These are phyloP conservation scores for Medicago lupulina DNA, from an alignment of 306 rosid species.

Conservation along the genomic window DNA sequence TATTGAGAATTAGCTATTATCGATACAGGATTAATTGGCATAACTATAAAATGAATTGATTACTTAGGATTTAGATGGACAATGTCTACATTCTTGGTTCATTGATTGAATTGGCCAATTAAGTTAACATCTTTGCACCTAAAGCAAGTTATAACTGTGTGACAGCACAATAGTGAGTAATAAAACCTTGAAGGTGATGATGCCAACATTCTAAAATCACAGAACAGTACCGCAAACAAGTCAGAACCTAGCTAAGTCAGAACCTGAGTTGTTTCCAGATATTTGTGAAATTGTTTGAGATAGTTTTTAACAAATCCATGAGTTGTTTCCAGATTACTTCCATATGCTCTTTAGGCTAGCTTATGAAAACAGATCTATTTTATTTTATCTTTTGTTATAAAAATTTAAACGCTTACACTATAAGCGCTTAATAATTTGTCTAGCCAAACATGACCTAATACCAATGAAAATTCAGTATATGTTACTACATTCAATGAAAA, in stretches of 20 bases:
- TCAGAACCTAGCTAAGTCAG: too few species aligned
- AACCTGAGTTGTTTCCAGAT: too few species aligned
- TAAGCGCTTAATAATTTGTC: not conserved
- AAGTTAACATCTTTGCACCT: too few species aligned
- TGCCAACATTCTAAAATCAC: not conserved
- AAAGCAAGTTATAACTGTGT: not conserved
- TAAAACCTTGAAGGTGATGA: not conserved
- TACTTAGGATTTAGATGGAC: not conserved
- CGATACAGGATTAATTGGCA: not conserved
- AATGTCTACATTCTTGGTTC: not conserved
- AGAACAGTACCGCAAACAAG: not conserved
- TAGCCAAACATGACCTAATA: not conserved
- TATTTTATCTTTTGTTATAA: not conserved
- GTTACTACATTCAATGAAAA: not conserved
- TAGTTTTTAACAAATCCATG: not conserved
- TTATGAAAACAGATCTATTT: not conserved
- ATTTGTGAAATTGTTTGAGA: not conserved
- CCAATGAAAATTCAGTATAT: slow-evolving; percentile 1
- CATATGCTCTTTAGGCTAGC: not conserved
- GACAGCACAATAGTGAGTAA: not conserved
- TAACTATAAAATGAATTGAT: not conserved
- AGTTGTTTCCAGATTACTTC: not conserved
- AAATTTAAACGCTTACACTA: not conserved
- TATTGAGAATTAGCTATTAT: not conserved
- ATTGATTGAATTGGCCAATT: not conserved